Evolutionary conservation across 805 yeast genomes (phyloP), one percentile per base, ranked within the genome.

Genomic region (Isabelozyma heimii): DNA sequence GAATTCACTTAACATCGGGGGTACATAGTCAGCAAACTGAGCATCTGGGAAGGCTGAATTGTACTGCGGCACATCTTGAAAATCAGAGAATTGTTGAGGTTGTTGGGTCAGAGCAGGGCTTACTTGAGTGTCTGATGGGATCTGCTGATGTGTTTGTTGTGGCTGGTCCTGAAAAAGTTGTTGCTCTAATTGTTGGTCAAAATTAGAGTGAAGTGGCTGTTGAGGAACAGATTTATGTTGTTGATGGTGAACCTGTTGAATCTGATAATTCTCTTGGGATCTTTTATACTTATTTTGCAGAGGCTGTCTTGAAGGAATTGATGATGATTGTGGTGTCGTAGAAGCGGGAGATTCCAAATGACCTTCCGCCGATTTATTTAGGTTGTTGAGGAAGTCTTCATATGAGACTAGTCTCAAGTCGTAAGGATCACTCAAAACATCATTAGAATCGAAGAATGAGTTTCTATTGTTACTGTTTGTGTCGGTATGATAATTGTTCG

Each of bases 1-100:
- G 17, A 53, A 45, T 26, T 51, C 57, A 37, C 38, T 48, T 39
- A 50, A 50, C 44, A 48, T 26, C 6, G 49, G 46, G 15, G 26
- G 37, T 10, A 13, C n/a, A 40, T 10, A 40, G 17, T 40, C 42
- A 40, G 9, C 10, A 8, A 15, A 40, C 17, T 15, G 42, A 16
- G 12, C 17, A 13, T 37, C 40, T 1, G 40, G 40, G 16, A 37
- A 13, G 4, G 17, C 3, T 37, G 15, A n/a, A 9, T 12, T 8
- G 14, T 10, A 35, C 20, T 40, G 47, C 4, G 24, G 43, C n/a
- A 30, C 10, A 30, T 30, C 35, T 20, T 46, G 37, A 14, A 40
- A 37, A 27, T 46, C 48, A 13, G 48, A 15, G 15, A 40, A 46
- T 20, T 27, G 28, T 20, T 17, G 48, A 14, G 40, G 44, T 16